Percentiles rank a stretch among this genome's conserved stretches.
These are phyloP conservation scores for Micractinium conductrix DNA, from an alignment of 139 green algal genomes.

Conservation along the genomic window DNA sequence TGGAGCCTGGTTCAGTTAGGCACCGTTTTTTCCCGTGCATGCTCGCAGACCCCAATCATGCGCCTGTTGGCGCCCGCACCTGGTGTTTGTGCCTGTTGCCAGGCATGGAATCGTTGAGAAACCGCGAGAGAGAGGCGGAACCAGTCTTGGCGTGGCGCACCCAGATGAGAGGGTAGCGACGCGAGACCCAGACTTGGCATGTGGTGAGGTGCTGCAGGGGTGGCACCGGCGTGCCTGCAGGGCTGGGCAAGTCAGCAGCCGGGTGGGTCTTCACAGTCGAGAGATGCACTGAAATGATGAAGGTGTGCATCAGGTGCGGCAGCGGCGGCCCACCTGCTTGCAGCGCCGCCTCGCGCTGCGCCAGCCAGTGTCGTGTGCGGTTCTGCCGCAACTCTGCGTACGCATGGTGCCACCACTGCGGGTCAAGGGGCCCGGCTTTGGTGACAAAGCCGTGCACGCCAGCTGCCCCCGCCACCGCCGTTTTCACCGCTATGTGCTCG, in stretches of 20 bases:
- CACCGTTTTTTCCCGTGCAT: no score
- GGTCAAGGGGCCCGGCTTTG: conserved; percentile 16
- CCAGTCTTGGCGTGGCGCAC: conserved; percentile 37
- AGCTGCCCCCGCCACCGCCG: not conserved
- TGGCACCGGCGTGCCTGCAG: not conserved
- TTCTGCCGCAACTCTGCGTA: not conserved
- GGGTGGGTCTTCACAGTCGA: not conserved
- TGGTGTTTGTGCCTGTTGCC: not conserved
- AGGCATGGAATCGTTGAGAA: not conserved
- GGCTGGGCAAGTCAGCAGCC: not conserved
- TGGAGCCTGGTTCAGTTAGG: no score
- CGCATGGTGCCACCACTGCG: not conserved
- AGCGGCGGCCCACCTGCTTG: not conserved
- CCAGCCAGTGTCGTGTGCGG: not conserved
- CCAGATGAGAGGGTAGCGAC: conserved; percentile 7
- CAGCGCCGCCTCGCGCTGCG: not conserved
- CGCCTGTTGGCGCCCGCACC: not conserved
- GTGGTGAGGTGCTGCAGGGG: not conserved
- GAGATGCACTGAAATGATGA: no score
- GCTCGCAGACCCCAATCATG: not conserved
- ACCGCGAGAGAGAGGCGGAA: conserved; percentile 7
- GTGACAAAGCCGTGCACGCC: conserved; percentile 14
- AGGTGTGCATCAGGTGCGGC: no score
- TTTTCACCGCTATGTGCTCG: no score
- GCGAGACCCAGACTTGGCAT: conserved; percentile 10